Evolutionary conservation across 148 eudicot genomes (phyloP).

Genomic region (Persicaria maculosa): DNA sequence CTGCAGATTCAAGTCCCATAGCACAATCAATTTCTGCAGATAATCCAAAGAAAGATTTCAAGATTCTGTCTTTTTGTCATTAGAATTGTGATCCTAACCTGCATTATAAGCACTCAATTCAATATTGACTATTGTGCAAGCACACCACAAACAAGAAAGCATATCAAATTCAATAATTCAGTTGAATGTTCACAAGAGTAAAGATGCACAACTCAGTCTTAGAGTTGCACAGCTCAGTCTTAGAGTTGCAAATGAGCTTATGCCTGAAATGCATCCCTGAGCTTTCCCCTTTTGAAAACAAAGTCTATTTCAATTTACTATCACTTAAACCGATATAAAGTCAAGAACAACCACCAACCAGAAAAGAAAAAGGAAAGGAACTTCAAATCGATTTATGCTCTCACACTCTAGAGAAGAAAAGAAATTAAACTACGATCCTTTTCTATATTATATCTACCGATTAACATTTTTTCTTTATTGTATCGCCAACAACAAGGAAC

Average conservation of each 20-base stretch:
- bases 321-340: background rate
- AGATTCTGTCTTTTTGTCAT: too few species aligned
- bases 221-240: too few species aligned
- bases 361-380: too few species aligned
- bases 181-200: too few species aligned
- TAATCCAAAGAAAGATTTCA: background rate
- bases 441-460: background rate
- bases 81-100: constrained; percentile 33
- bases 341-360: background rate
- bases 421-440: background rate
- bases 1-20: constrained; percentile 24
- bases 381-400: background rate
- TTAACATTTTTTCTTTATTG: background rate
- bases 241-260: constrained; percentile 50
- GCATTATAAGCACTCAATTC: too few species aligned
- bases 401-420: background rate
- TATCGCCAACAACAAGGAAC: background rate
- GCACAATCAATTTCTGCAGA: background rate
- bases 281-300: constrained; percentile 40
- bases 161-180: too few species aligned
- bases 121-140: too few species aligned
- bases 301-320: background rate
- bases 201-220: too few species aligned
- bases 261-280: constrained; percentile 65
- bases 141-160: too few species aligned